These are phyloP conservation scores for Monascus ruber DNA, from an alignment of 2,329 filamentous ascomycete species.

Conservation along the genomic window DNA sequence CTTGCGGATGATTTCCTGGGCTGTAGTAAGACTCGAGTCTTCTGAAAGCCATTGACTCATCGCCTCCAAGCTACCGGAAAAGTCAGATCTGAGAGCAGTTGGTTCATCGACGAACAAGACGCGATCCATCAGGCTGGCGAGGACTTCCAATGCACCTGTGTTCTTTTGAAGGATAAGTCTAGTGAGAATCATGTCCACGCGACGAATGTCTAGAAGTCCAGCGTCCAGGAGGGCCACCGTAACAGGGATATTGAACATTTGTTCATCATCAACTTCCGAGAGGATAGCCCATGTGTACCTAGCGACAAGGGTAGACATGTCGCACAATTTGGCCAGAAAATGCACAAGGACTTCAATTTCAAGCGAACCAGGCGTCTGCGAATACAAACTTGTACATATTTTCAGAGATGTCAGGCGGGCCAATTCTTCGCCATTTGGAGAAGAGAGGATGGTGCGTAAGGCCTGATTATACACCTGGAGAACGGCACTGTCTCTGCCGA, in stretches of 20 bases:
- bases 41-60: slow-evolving; percentile 72
- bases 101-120: slow-evolving; percentile 68
- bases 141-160: slow-evolving; percentile 60
- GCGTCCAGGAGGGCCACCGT: slow-evolving; percentile 50
- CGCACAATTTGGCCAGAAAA: slow-evolving; percentile 50
- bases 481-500: slow-evolving; percentile 44
- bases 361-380: slow-evolving; percentile 42
- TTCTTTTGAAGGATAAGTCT: slow-evolving; percentile 62
- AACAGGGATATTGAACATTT: slow-evolving; percentile 51
- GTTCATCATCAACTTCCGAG: slow-evolving; percentile 45
- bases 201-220: slow-evolving; percentile 49
- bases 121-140: slow-evolving; percentile 69
- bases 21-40: slow-evolving; percentile 54
- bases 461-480: slow-evolving; percentile 49
- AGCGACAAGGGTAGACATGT: slow-evolving; percentile 47
- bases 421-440: slow-evolving; percentile 46
- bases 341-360: slow-evolving; percentile 55
- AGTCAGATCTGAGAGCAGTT: slow-evolving; percentile 70
- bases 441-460: slow-evolving; percentile 41
- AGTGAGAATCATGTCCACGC: slow-evolving; percentile 60
- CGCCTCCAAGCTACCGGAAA: slow-evolving; percentile 68
- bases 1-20: slow-evolving; percentile 59
- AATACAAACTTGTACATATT: slow-evolving; percentile 46
- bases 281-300: slow-evolving; percentile 39
- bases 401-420: slow-evolving; percentile 45